Evolutionary conservation across 2,329 filamentous ascomycete species (phyloP).

Genomic region (Pseudocercospora cruenta): DNA sequence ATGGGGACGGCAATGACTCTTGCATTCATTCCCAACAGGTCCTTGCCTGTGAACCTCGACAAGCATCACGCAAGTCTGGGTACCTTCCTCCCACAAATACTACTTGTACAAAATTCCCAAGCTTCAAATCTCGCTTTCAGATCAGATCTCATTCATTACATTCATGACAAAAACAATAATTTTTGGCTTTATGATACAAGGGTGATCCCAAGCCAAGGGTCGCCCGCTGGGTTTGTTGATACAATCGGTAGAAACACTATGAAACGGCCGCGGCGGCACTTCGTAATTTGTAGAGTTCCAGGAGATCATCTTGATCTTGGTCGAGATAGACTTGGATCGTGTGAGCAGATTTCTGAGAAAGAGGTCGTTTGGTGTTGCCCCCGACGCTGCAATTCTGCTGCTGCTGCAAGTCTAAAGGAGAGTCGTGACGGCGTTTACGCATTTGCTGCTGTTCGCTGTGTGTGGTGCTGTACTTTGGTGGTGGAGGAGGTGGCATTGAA

Average conservation of each 20-base stretch:
- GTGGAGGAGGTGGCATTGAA: neutral
- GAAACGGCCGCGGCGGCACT: conserved; percentile 5
- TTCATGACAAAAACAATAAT: conserved; percentile 6
- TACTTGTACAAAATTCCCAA: neutral
- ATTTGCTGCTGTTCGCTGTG: conserved; percentile 9
- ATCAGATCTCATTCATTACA: conserved; percentile 6
- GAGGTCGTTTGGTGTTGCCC: conserved; percentile 8
- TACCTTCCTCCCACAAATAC: neutral
- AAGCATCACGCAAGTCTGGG: neutral
- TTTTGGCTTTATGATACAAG: conserved; percentile 6
- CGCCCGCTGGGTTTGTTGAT: neutral
- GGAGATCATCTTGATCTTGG: conserved; percentile 25
- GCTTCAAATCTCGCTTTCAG: neutral
- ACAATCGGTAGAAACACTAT: conserved; percentile 2
- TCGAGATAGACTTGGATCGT: conserved; percentile 35
- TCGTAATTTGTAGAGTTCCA: conserved; percentile 22
- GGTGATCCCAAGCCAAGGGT: neutral
- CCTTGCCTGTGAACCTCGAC: neutral
- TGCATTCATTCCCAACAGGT: neutral
- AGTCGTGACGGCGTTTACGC: conserved; percentile 20
- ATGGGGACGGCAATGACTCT: neutral
- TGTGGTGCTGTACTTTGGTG: conserved; percentile 2
- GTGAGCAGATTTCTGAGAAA: conserved; percentile 21
- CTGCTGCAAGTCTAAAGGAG: neutral
- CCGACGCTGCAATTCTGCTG: conserved; percentile 2